phyloP scores from a whole-genome alignment of 768 basidiomycete species.

The Phylloporus rhodoxanthus region DNA sequence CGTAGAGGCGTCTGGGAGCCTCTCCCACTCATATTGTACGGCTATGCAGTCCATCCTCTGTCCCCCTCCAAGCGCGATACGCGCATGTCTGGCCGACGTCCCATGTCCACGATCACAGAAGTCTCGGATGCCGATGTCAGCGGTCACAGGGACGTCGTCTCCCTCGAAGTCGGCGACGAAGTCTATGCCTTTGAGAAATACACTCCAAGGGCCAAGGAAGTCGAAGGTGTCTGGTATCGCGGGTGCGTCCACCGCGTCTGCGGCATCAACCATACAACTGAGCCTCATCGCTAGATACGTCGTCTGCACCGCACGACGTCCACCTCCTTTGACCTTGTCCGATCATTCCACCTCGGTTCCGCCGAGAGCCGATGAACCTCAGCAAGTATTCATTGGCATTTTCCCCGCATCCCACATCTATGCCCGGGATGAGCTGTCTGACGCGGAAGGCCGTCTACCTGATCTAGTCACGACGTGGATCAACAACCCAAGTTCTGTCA shows the following conservation, averaged over 20 bases:
- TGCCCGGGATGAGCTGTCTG: constrained; percentile 78
- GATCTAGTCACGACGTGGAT: constrained; percentile 61
- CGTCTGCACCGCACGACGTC: constrained; percentile 69
- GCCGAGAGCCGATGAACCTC: constrained; percentile 64
- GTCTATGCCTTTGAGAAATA: constrained; percentile 96
- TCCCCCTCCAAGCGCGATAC: constrained; percentile 71
- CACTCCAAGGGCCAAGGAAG: constrained; percentile 63
- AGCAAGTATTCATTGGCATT: constrained; percentile 90
- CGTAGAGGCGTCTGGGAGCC: constrained; percentile 56
- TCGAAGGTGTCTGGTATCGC: constrained; percentile 85
- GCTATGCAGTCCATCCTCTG: constrained; percentile 84
- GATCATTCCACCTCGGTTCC: constrained; percentile 50
- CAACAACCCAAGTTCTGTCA: constrained; percentile 27
- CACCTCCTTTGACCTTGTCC: constrained; percentile 63
- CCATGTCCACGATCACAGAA: constrained; percentile 41
- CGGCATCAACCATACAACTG: neutral
- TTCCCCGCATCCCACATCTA: constrained; percentile 88
- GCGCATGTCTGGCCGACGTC: constrained; percentile 43
- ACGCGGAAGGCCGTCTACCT: constrained; percentile 80
- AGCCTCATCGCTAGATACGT: constrained; percentile 57
- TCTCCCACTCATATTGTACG: constrained; percentile 75
- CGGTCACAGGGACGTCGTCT: constrained; percentile 69
- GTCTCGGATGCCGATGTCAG: constrained; percentile 54
- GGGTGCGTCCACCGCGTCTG: constrained; percentile 54
- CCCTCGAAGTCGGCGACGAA: constrained; percentile 92